phyloP scores from a whole-genome alignment of 202 grass and related monocot species.

The Musa balbisiana region DNA sequence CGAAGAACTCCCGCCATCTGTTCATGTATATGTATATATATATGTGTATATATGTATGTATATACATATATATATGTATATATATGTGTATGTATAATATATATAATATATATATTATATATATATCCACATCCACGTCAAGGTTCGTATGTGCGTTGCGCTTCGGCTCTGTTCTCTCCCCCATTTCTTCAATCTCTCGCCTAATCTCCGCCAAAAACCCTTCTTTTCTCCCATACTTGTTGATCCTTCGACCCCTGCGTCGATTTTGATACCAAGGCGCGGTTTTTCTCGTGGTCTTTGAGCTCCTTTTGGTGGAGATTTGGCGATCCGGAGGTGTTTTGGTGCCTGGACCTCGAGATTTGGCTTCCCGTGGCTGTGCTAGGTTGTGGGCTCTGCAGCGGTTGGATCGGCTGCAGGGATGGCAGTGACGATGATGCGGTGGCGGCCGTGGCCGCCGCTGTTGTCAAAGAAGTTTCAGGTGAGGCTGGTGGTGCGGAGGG shows the following conservation, averaged over 20 bases:
- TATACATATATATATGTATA: not conserved
- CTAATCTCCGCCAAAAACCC: not conserved
- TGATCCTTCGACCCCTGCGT: not conserved
- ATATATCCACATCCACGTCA: not conserved
- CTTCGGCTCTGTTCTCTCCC: not conserved
- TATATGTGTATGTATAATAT: not conserved
- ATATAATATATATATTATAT: not conserved
- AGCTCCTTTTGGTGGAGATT: not conserved
- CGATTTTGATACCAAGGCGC: not conserved
- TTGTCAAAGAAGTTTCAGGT: slow-evolving; percentile 51
- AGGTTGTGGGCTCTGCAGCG: not conserved
- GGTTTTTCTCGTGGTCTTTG: not conserved
- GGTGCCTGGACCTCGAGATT: not conserved
- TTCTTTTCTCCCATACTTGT: too few relatives aligned
- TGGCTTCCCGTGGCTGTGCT: not conserved
- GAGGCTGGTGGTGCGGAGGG: slow-evolving; percentile 50
- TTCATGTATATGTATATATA: not conserved
- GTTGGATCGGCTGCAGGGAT: slow-evolving; percentile 18
- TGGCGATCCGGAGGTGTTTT: not conserved
- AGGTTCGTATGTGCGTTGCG: not conserved
- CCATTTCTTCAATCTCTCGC: not conserved
- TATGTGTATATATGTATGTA: not conserved
- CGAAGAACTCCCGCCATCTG: not conserved
- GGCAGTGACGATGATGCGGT: slow-evolving; percentile 71
- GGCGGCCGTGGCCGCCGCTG: slow-evolving; percentile 61